phyloP scores from a whole-genome alignment of 2,329 filamentous ascomycete species.

The Ramularia endophylla region DNA sequence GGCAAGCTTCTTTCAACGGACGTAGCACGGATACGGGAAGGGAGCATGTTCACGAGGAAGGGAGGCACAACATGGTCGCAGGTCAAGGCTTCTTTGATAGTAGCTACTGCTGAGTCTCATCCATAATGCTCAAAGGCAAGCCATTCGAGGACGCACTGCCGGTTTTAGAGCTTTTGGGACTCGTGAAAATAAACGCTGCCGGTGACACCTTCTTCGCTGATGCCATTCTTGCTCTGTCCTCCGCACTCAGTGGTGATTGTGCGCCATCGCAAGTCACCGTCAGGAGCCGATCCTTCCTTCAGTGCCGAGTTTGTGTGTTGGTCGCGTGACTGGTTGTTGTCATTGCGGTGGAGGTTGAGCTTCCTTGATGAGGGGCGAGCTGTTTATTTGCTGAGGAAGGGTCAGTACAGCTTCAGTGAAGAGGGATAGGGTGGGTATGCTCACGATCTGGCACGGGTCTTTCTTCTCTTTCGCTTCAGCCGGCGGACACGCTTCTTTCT shows the following conservation, averaged over 20 bases:
- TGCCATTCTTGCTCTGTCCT: conserved; percentile 11
- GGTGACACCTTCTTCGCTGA: conserved; percentile 14
- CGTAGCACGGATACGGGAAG: too few species aligned
- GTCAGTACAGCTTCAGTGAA: conserved; percentile 11
- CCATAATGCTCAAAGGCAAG: conserved; percentile 24
- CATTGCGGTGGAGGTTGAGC: conserved; percentile 23
- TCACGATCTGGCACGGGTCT: conserved; percentile 97
- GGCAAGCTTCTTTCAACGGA: too few species aligned
- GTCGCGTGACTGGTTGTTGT: conserved; percentile 26
- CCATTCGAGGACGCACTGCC: conserved; percentile 12
- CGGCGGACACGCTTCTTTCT: conserved; percentile 99
- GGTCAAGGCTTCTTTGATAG: conserved; percentile 13
- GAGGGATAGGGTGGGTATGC: conserved; percentile 33
- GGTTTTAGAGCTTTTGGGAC: conserved; percentile 25
- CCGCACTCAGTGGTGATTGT: conserved; percentile 17
- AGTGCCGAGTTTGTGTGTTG: conserved; percentile 25
- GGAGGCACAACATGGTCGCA: conserved; percentile 6
- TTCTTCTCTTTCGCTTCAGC: conserved; percentile 99
- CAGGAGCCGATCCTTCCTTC: conserved; percentile 32
- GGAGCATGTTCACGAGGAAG: neutral
- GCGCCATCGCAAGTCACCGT: conserved; percentile 21
- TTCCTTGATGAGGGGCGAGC: conserved; percentile 34
- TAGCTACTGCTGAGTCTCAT: conserved; percentile 14
- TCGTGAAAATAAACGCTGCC: conserved; percentile 10
- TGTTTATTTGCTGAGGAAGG: conserved; percentile 38